Evolutionary conservation across 495 filamentous ascomycete species (phyloP).

Genomic region (Penicillium soppii): DNA sequence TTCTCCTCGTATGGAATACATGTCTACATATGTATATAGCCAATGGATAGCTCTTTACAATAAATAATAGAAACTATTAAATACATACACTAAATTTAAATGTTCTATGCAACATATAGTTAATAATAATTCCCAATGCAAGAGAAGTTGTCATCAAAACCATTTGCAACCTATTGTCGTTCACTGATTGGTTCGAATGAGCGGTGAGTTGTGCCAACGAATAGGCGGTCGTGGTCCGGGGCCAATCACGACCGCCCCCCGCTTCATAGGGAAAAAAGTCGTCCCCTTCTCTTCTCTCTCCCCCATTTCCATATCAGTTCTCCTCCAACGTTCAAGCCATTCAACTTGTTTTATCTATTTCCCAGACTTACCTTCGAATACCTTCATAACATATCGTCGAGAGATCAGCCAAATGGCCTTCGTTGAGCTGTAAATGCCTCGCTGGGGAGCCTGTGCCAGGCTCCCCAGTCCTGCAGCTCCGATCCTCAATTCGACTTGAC

Average conservation of each 20-base stretch:
- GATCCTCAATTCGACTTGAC: conserved; percentile 72
- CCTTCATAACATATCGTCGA: conserved; percentile 70
- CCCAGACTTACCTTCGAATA: conserved; percentile 20
- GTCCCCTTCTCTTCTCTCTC: conserved; percentile 32
- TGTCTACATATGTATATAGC: no score
- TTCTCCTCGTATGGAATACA: no score
- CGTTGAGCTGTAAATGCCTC: conserved; percentile 92
- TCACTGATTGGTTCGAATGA: conserved; percentile 22
- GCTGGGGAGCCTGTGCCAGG: conserved; percentile 67
- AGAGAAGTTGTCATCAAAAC: background rate
- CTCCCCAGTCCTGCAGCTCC: conserved; percentile 81
- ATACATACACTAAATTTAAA: no score
- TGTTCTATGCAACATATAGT: no score
- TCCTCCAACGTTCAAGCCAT: conserved; percentile 9
- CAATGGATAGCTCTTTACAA: no score
- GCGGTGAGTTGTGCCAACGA: conserved; percentile 39
- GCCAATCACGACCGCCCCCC: conserved; percentile 30
- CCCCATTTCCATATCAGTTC: conserved; percentile 13
- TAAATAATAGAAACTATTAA: no score
- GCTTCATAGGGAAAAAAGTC: conserved; percentile 33
- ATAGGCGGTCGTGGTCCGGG: conserved; percentile 20
- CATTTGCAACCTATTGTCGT: background rate
- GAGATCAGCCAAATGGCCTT: conserved; percentile 75
- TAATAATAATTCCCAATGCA: no score
- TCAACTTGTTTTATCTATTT: background rate